Conservation (phyloP, 306 rosid species). For the Ormosia emarginata region DNA sequence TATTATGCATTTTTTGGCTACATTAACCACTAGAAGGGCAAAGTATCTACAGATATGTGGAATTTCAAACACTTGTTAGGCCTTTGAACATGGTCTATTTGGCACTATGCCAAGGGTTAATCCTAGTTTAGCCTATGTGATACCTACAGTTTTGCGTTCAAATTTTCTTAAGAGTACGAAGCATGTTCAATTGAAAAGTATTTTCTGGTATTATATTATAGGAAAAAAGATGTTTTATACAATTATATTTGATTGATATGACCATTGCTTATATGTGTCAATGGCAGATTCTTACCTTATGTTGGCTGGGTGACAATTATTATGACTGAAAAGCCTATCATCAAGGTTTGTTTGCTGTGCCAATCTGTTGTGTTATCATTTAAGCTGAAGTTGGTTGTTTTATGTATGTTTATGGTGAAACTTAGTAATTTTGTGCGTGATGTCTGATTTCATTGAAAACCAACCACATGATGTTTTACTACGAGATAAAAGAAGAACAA, state of each 20-base stretch:
- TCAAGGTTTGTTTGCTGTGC: conserved; percentile 61
- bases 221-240: neutral
- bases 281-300: conserved; percentile 82
- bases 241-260: neutral
- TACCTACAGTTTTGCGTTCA: neutral
- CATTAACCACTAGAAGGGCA: neutral
- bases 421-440: neutral
- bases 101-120: neutral
- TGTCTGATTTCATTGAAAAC: neutral
- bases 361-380: neutral
- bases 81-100: neutral
- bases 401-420: neutral
- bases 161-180: neutral
- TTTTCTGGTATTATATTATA: neutral
- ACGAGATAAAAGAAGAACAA: neutral
- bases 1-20: neutral
- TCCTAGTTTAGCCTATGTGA: neutral
- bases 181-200: neutral
- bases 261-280: neutral
- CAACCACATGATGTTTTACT: neutral
- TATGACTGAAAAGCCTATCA: conserved; percentile 93
- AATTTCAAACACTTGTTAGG: neutral
- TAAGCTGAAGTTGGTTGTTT: neutral
- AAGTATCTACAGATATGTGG: neutral
- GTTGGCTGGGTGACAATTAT: conserved; percentile 96